Evolutionary conservation across 2,329 filamentous ascomycete genomes (phyloP).

Genomic region (Exutisphaerella laricina): DNA sequence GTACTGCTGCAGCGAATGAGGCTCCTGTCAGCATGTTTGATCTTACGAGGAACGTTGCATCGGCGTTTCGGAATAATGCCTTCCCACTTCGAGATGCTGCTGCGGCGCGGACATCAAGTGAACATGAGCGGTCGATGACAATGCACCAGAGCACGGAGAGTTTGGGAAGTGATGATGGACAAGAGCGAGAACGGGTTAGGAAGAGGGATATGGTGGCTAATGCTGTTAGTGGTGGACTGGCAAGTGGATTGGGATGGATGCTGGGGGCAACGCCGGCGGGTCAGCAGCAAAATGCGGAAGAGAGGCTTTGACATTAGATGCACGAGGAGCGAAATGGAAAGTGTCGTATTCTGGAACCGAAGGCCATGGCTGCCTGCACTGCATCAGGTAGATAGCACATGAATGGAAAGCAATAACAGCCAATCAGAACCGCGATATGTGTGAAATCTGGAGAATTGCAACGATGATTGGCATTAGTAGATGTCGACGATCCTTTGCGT

Average conservation of each 20-base stretch:
- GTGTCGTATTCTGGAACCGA: neutral
- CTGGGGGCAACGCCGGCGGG: slow-evolving; percentile 44
- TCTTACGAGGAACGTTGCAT: slow-evolving; percentile 46
- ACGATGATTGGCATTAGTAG: no score
- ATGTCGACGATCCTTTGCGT: no score
- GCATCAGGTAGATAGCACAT: no score
- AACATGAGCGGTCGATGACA: slow-evolving; percentile 9
- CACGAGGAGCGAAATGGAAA: neutral
- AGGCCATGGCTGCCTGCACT: neutral
- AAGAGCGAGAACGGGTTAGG: slow-evolving; percentile 46
- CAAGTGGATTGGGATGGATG: slow-evolving; percentile 60
- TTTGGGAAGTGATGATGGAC: slow-evolving; percentile 22
- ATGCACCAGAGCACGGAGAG: slow-evolving; percentile 24
- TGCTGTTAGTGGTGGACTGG: slow-evolving; percentile 58
- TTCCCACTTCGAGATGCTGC: slow-evolving; percentile 38
- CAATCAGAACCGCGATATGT: no score
- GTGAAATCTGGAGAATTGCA: no score
- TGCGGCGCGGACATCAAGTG: slow-evolving; percentile 11
- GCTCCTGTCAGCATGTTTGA: slow-evolving; percentile 51
- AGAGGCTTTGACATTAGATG: neutral
- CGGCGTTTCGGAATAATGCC: slow-evolving; percentile 41
- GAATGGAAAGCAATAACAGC: no score
- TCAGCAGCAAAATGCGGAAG: slow-evolving; percentile 10
- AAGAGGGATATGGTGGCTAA: slow-evolving; percentile 68
- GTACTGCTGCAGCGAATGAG: slow-evolving; percentile 38